These are phyloP conservation scores for Carallia brachiata DNA, from an alignment of 345 rosid species.

Conservation along the genomic window DNA sequence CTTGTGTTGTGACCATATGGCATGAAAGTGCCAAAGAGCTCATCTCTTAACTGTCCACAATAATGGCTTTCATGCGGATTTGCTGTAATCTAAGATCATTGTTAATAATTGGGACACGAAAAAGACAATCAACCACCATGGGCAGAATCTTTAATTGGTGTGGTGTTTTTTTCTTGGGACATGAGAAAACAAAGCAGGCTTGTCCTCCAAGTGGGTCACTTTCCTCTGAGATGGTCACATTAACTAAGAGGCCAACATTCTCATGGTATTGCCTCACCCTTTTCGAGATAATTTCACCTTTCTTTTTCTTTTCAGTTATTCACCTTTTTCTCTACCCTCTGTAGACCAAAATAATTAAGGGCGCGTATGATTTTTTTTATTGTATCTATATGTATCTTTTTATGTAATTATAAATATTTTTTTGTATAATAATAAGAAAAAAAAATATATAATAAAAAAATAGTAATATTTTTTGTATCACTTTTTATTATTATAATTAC, in stretches of 20 bases:
- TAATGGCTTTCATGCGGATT: too few relatives aligned
- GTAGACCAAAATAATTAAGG: not conserved
- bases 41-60: not conserved
- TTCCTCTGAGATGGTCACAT: constrained; percentile 31
- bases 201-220: constrained; percentile 36
- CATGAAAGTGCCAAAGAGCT: not conserved
- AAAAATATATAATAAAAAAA: too few relatives aligned
- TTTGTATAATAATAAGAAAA: too few relatives aligned
- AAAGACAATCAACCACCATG: not conserved
- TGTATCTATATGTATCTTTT: too few relatives aligned
- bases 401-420: too few relatives aligned
- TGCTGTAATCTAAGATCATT: not conserved
- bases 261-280: constrained; percentile 39
- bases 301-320: constrained; percentile 15
- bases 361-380: too few relatives aligned
- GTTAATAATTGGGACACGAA: not conserved
- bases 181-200: constrained; percentile 18
- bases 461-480: too few relatives aligned
- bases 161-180: constrained; percentile 22
- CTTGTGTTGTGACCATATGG: not conserved
- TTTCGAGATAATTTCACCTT: constrained; percentile 18
- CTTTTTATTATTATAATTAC: too few relatives aligned
- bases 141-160: not conserved
- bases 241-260: constrained; percentile 44
- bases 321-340: not conserved